Evolutionary conservation across 805 yeast species (phyloP), one percentile per base, ranked within the genome.

Genomic region (Wickerhamomyces alni): DNA sequence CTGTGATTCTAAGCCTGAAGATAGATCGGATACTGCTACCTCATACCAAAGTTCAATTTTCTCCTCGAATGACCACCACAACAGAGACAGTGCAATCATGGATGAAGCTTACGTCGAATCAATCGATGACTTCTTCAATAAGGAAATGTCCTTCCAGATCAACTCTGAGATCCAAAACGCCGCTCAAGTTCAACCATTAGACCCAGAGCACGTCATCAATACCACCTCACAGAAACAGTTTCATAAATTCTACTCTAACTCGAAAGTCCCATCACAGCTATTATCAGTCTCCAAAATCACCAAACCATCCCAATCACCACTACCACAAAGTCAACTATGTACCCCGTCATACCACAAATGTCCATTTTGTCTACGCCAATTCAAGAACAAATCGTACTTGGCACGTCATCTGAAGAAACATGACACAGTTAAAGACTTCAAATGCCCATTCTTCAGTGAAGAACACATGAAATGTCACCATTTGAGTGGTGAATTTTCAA

Each of bases 371-470:
- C 70, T 71, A 36, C 78, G 93, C 2, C 69, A 68, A 33, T 87
- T 87, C 65, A 73, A 78, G 45, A 81, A 85, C 37, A 81, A 81
- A 55, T 91, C 94, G 6, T 87, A 87, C 57, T 67, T 86, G 42
- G 83, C 94, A 0, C 75, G 95, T 45, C 95, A 87, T 60, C 60
- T 83, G 62, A 83, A 85, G 64, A 86, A 86, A 57, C 95, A 86
- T 56, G 81, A 80, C n/a, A 63, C 71, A 7, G 68, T 72, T 27
- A 86, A 85, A 63, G 94, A 91, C 8, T 85, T 80, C 59, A 70
- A 68, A 40, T 86, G 95, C 62, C 95, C 95, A 12, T 86, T 82
- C 59, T 82, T 62, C 67, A 63, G 50, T 49, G 40, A 49, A 37
- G 17, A 50, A 42, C 51, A 62, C 58, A 40, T 60, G 42, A 51